Base-by-base conservation (phyloP, 306 rosid genomes). In the Cicer cuneatum region DNA sequence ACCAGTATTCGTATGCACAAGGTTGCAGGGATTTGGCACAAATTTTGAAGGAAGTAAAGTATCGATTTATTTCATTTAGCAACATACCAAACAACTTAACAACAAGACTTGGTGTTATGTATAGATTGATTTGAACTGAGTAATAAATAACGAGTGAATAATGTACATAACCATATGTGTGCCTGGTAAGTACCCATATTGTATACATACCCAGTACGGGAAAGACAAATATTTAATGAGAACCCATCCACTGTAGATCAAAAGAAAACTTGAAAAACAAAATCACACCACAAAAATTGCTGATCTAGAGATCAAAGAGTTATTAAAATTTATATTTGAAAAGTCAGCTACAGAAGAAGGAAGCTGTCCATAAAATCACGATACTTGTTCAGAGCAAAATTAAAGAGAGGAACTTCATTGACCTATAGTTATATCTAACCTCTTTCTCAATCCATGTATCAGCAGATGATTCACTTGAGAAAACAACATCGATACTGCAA, bases 391-490 rank as follows among this genome's bases (percentile, higher is more conserved):
- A 42, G 7, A 38, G 45, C 7, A 68, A 74, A 68, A 67, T 7
- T 80, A 19, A 61, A 24, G 21, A 56, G 16, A 9, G 59, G 64
- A 85, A 69, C 14, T 69, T 58, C 29, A 60, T 70, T 58, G 76
- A 19, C 51, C 40, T 66, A 35, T 60, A 35, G 41, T 46, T 75
- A 76, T 77, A 74, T 66, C 92, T 74, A 80, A 93, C 98, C 97
- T 93, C 98, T 78, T 73, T 91, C 77, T 89, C 97, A 79, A 93
- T 93, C 98, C 98, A 93, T 13, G 93, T 83, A 91, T 91, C 98
- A 64, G 98, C 98, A 84, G 93, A 87, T 42, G 96, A 15, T 65
- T 91, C 91, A 53, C 78, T 83, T 14, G 97, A 81, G 90, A 79
- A 93, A 81, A 93, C 78, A 43, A 93, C 39, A 58, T 93, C 97